These are phyloP conservation scores for Saccharomycopsis fermentans DNA, from an alignment of 805 yeast genomes.

Conservation along the genomic window DNA sequence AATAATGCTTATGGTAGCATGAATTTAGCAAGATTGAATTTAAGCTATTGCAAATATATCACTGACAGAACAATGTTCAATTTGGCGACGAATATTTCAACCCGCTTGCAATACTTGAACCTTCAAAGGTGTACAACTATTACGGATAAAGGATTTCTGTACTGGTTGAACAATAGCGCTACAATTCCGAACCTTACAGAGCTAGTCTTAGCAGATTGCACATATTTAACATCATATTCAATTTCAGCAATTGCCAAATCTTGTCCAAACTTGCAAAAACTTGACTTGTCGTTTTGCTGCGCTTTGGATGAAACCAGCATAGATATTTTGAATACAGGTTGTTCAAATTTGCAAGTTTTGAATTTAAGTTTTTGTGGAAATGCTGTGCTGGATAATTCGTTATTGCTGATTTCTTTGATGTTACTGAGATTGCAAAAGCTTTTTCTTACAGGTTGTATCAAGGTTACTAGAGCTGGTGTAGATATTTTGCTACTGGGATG, in stretches of 20 bases:
- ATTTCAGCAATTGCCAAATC: conserved; percentile 52
- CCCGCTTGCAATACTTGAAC: conserved; percentile 45
- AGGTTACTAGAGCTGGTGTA: conserved; percentile 71
- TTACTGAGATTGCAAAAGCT: conserved; percentile 39
- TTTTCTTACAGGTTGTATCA: conserved; percentile 55
- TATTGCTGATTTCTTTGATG: conserved; percentile 48
- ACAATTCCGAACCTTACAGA: conserved; percentile 43
- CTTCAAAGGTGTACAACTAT: conserved; percentile 70
- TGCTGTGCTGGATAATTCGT: conserved; percentile 65
- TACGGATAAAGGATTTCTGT: conserved; percentile 62
- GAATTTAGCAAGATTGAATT: conserved; percentile 39
- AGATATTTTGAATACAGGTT: conserved; percentile 58
- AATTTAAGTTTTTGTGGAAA: conserved; percentile 69
- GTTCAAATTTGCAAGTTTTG: conserved; percentile 41
- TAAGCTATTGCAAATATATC: conserved; percentile 69
- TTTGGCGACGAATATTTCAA: conserved; percentile 48
- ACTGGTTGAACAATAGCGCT: conserved; percentile 47
- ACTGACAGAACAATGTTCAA: conserved; percentile 61
- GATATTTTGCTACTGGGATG: conserved; percentile 55
- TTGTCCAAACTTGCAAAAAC: conserved; percentile 43
- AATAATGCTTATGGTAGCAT: not conserved
- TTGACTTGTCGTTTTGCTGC: conserved; percentile 68
- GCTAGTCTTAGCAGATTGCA: conserved; percentile 59
- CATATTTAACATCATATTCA: conserved; percentile 58
- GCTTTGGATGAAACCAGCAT: conserved; percentile 60